Conservation (phyloP, 2,329 filamentous ascomycete species). For the Penicillium occitanis region DNA sequence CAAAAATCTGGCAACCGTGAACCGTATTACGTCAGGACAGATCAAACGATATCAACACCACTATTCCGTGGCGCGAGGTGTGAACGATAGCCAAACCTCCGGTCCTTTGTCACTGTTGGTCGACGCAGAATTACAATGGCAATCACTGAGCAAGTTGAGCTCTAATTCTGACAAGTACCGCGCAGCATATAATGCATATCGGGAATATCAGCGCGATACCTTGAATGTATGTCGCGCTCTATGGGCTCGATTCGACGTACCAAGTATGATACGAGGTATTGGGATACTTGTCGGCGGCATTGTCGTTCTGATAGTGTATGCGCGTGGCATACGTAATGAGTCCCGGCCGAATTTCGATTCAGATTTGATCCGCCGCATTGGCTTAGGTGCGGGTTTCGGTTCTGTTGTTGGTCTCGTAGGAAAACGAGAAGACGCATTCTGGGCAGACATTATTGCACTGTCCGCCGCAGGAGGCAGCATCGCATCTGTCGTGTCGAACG, state of each 20-base stretch:
- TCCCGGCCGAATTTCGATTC: constrained; percentile 52
- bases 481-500: constrained; percentile 41
- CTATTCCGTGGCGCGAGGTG: constrained; percentile 72
- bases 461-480: constrained; percentile 49
- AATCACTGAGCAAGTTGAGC: constrained; percentile 43
- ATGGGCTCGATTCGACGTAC: constrained; percentile 90
- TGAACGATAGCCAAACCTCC: constrained; percentile 60
- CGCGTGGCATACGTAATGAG: constrained; percentile 57
- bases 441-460: constrained; percentile 38
- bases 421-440: constrained; percentile 27
- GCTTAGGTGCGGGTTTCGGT: constrained; percentile 51
- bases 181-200: constrained; percentile 58
- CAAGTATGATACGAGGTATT: constrained; percentile 81
- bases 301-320: constrained; percentile 69
- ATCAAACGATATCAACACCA: constrained; percentile 85
- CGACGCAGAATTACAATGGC: constrained; percentile 57
- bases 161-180: constrained; percentile 40
- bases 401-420: constrained; percentile 25
- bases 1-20: constrained; percentile 74
- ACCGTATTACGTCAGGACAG: constrained; percentile 75
- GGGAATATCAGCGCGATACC: constrained; percentile 74
- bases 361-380: constrained; percentile 47
- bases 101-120: constrained; percentile 61
- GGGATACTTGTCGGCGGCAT: constrained; percentile 67
- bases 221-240: constrained; percentile 75